phyloP scores from a whole-genome alignment of 2,329 filamentous ascomycete species.

The Malbranchea zuffiana region DNA sequence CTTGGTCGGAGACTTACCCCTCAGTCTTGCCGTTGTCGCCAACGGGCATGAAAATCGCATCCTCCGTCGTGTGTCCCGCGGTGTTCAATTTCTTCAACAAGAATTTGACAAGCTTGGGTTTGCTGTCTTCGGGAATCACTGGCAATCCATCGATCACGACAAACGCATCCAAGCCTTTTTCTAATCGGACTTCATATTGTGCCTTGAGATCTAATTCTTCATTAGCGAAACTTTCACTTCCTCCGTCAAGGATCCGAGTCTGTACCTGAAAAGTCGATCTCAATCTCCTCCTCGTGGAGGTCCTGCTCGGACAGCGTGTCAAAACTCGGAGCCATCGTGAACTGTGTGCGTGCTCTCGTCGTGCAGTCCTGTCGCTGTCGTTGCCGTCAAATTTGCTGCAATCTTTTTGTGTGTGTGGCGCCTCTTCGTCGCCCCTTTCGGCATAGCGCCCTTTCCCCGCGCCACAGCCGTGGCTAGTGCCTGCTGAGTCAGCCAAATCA shows the following conservation, averaged over 20 bases:
- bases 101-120: slow-evolving; percentile 92
- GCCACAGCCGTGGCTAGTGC: too few relatives aligned
- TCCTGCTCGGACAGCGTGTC: slow-evolving; percentile 86
- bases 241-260: slow-evolving; percentile 14
- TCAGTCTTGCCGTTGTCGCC: slow-evolving; percentile 76
- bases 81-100: slow-evolving; percentile 83
- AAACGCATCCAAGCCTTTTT: slow-evolving; percentile 92
- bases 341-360: too few relatives aligned
- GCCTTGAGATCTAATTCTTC: slow-evolving; percentile 61
- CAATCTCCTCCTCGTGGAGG: slow-evolving; percentile 79
- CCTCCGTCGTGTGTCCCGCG: slow-evolving; percentile 74
- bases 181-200: slow-evolving; percentile 89
- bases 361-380: too few relatives aligned
- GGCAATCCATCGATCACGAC: slow-evolving; percentile 93
- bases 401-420: too few relatives aligned
- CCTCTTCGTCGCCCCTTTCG: too few relatives aligned
- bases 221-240: too few relatives aligned
- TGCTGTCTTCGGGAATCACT: slow-evolving; percentile 76
- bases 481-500: too few relatives aligned
- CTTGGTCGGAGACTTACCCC: slow-evolving; percentile 54
- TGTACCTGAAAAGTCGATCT: slow-evolving; percentile 74
- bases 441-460: too few relatives aligned
- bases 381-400: too few relatives aligned
- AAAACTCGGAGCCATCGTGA: slow-evolving; percentile 86
- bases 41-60: slow-evolving; percentile 87